Conservation (phyloP, 1,284 basidiomycete species). For the Porodaedalea pini region DNA sequence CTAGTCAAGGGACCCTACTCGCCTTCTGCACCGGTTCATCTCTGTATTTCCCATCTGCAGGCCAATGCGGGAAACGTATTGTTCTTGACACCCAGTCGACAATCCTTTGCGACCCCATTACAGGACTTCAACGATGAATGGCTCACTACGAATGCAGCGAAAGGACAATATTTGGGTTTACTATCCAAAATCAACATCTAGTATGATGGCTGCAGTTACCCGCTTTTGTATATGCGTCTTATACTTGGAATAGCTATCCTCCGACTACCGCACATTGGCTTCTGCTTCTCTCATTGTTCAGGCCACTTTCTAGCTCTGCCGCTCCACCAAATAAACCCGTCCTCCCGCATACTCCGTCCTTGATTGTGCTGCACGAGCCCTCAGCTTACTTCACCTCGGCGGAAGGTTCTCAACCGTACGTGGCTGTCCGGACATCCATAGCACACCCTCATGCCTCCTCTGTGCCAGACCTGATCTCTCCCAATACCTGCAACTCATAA, state of each 20-base stretch:
- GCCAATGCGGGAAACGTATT: conserved; percentile 38
- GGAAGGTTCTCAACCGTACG: conserved; percentile 14
- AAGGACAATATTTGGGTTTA: conserved; percentile 38
- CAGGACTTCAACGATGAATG: conserved; percentile 52
- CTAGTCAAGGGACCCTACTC: conserved; percentile 52
- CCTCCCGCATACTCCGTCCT: conserved; percentile 43
- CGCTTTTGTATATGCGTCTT: no score
- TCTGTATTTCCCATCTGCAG: conserved; percentile 45
- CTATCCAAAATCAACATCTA: conserved; percentile 50
- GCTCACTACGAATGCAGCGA: conserved; percentile 44
- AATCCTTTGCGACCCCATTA: conserved; percentile 40
- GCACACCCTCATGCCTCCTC: conserved; percentile 21
- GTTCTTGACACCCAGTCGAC: conserved; percentile 50
- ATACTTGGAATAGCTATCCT: conserved; percentile 51
- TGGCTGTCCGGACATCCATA: neutral
- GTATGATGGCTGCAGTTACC: no score
- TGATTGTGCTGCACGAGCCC: conserved; percentile 62
- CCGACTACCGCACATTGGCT: conserved; percentile 55
- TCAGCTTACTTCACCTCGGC: conserved; percentile 53
- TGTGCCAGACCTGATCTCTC: conserved; percentile 35
- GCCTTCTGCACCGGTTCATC: conserved; percentile 53
- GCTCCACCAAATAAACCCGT: conserved; percentile 29
- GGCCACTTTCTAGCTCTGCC: conserved; percentile 14
- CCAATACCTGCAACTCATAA: conserved; percentile 47
- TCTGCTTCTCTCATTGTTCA: conserved; percentile 51